Percentiles rank a stretch among this genome's conserved stretches.
Evolutionary conservation across 2,329 filamentous ascomycete species (phyloP).

Genomic region (Blumeriella jaapii): DNA sequence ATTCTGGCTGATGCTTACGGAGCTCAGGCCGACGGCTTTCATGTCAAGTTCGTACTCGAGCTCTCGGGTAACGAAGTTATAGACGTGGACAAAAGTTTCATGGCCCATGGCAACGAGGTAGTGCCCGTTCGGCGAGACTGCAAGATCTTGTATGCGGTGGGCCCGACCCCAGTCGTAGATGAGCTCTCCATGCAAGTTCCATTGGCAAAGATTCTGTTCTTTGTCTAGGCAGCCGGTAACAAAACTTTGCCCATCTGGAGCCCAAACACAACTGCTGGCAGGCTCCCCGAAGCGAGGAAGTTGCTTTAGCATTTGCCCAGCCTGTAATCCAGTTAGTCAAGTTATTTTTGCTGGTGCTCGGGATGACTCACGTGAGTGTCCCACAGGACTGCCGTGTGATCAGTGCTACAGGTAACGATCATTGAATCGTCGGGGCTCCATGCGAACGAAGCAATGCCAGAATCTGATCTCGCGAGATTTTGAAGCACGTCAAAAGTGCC

Average conservation of each 20-base stretch:
- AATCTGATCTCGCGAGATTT: slow-evolving; percentile 51
- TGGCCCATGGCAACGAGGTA: slow-evolving; percentile 71
- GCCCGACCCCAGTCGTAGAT: slow-evolving; percentile 55
- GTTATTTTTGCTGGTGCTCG: background rate
- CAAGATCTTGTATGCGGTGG: slow-evolving; percentile 73
- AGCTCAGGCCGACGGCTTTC: slow-evolving; percentile 60
- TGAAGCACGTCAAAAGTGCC: slow-evolving; percentile 53
- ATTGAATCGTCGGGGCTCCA: slow-evolving; percentile 90
- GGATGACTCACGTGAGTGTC: slow-evolving; percentile 46
- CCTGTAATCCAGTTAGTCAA: slow-evolving; percentile 33
- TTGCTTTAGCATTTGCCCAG: slow-evolving; percentile 49
- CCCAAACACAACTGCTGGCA: slow-evolving; percentile 85
- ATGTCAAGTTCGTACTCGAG: slow-evolving; percentile 65
- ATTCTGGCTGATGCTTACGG: slow-evolving; percentile 69
- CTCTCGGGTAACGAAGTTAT: slow-evolving; percentile 64
- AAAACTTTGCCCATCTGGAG: slow-evolving; percentile 64
- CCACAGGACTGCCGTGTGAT: slow-evolving; percentile 66
- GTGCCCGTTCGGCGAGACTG: slow-evolving; percentile 69
- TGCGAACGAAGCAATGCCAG: slow-evolving; percentile 65
- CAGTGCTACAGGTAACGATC: slow-evolving; percentile 72
- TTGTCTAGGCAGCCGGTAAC: slow-evolving; percentile 68
- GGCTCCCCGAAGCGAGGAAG: slow-evolving; percentile 68
- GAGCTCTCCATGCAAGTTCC: slow-evolving; percentile 51
- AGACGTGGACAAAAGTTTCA: slow-evolving; percentile 62
- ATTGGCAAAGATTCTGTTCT: slow-evolving; percentile 55